phyloP scores from a whole-genome alignment of 331 rosid genomes.

The Phaseolus coccineus region DNA sequence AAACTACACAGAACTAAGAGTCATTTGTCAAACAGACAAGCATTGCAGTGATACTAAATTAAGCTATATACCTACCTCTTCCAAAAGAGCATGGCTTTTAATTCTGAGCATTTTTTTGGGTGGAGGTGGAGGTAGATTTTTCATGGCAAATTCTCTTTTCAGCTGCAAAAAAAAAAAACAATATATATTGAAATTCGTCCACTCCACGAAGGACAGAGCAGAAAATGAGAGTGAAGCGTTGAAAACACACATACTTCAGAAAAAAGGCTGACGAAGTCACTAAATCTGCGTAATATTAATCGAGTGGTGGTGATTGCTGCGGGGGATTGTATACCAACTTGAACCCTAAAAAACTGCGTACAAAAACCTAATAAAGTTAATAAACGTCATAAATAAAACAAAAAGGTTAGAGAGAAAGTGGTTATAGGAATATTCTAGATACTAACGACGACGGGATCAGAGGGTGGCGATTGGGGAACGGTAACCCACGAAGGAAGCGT shows the following conservation, averaged over 20 bases:
- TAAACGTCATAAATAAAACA: neutral
- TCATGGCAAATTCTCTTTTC: constrained; percentile 68
- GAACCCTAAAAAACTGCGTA: constrained; percentile 83
- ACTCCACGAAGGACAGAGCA: neutral
- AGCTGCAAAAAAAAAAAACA: constrained; percentile 57
- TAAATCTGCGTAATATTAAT: constrained; percentile 77
- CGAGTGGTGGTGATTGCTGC: constrained; percentile 76
- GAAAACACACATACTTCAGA: constrained; percentile 57
- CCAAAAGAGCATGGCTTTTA: constrained; percentile 61
- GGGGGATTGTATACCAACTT: constrained; percentile 87
- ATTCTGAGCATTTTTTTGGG: constrained; percentile 70
- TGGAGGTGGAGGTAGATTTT: constrained; percentile 78
- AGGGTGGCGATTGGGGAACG: constrained; percentile 63
- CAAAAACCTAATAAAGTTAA: constrained; percentile 36
- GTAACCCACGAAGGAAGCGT: constrained; percentile 78
- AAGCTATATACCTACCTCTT: constrained; percentile 75
- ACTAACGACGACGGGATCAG: constrained; percentile 71
- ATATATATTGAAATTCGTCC: neutral
- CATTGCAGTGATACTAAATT: constrained; percentile 3
- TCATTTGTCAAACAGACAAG: neutral
- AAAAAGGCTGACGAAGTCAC: constrained; percentile 69
- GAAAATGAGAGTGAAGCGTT: neutral
- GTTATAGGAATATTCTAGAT: neutral
- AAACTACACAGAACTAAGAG: neutral
- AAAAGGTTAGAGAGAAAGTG: neutral